Evolutionary conservation across 805 yeast genomes (phyloP), one percentile per base, ranked within the genome.

Genomic region (Candida yuanshanica): DNA sequence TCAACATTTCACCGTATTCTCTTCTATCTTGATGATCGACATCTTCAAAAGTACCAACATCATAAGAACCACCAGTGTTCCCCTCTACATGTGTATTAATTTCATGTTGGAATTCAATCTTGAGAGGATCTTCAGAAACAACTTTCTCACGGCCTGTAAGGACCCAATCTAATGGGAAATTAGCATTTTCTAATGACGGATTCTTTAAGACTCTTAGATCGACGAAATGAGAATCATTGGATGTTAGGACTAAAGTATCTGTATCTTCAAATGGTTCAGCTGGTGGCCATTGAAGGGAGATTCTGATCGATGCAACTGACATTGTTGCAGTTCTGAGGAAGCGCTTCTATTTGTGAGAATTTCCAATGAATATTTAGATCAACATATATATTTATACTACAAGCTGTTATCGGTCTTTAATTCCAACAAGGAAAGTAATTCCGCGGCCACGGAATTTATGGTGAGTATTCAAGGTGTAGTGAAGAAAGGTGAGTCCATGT

Each of bases 201-300:
- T 39, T 45, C 54, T 24, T 39, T 11, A 41, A 42, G 33, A 65
- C 51, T 34, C 77, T 55, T 20, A 70, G 56, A 46, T 77, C 83
- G 13, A 75, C 75, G 51, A 69, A 77, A 43, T 67, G 65, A 3
- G 63, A 64, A 1, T 55, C 47, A 2, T 72, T 68, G 1, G 80
- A 63, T 3, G 70, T 63, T 12, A 74, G 49, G 4, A 75, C 81
- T 51, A 75, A 46, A 0, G 83, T 77, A 35, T 58, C 51, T 8
- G 82, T 68, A 25, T 52, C 51, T 45, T 77, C 83, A 4, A 50
- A 48, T 5, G 72, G 62, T 7, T 46, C 51, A 1, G 53, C 60
- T 0, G 74, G 70, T 20, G 64, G 63, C 82, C 82, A 77, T 56
- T 70, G 74, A n/a, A 77, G 63, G 11, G 75, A 66, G 10, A 73